Base-by-base conservation (phyloP, 2,329 filamentous ascomycete genomes). In the Phyllosticta capitalensis region DNA sequence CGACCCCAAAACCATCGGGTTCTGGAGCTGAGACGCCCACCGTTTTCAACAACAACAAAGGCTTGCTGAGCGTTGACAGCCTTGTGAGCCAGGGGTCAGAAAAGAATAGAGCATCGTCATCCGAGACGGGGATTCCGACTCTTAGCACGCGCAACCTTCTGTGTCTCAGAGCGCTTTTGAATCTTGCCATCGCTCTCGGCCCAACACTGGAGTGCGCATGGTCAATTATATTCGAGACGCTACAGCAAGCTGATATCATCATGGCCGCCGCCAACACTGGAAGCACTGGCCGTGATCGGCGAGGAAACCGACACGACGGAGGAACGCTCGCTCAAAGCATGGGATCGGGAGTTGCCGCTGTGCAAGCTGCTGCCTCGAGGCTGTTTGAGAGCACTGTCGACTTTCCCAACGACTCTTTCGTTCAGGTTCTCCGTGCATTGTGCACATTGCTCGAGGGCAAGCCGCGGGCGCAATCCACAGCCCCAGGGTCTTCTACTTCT, bases 191-290 rank as follows among this genome's bases (percentile, higher is more conserved):
- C 67, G 94, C 94, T 2, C 76, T 99, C 1, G 94, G 94, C 0
- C 91, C 94, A 2, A 96, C 90, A 0, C 79, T 99, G 0, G 86
- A 88, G 38, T 79, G 82, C 14, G 89, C 92, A 0, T 99, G 95
- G 89, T 86, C 85, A 1, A 97, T 99, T 61, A 80, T 99, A 17
- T 81, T 99, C 1, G 92, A 95, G 67, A 95, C 92, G 0, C 76
- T 99, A 7, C 91, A 96, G 67, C 90, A 96, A 71, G 92, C 92
- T 2, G 94, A 97, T 66, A 85, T 95, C 63, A 86, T 97, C 3
- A 80, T 96, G 24, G 81, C 83, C 10, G 67, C 73, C 19, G 73
- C 72, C n/a, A 69, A 66, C 51, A 65, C 67, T 7, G 62, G 63
- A 45, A 61, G 60, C 26, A 54, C 33, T 28, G 59, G 57, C 17